phyloP scores from a whole-genome alignment of 2,329 filamentous ascomycete species.

The Intubia oerlemansii region DNA sequence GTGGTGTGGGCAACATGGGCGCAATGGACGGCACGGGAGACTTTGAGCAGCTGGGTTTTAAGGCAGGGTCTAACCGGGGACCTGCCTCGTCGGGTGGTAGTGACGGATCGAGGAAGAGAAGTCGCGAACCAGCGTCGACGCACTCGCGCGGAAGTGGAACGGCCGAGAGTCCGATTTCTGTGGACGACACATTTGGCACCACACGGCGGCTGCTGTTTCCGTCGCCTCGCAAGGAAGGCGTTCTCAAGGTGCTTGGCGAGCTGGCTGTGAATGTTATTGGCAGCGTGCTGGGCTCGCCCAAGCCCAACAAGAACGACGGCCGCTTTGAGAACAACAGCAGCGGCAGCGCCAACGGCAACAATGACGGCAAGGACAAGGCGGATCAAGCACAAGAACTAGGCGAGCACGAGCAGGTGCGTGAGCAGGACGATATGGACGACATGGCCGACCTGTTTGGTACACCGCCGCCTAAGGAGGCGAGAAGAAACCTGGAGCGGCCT shows the following conservation, averaged over 20 bases:
- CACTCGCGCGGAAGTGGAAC: conserved; percentile 34
- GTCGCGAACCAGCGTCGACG: conserved; percentile 21
- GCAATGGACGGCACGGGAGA: background rate
- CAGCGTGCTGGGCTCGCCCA: conserved; percentile 7
- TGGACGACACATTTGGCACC: conserved; percentile 27
- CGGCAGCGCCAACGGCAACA: conserved; percentile 19
- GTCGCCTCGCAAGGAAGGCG: conserved; percentile 46
- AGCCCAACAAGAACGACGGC: conserved; percentile 12
- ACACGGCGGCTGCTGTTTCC: conserved; percentile 59
- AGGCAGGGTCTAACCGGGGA: conserved; percentile 13
- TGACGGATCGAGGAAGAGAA: conserved; percentile 11
- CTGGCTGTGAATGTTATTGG: conserved; percentile 27
- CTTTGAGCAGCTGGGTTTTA: conserved; percentile 10
- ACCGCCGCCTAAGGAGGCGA: conserved; percentile 14
- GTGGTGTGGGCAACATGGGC: no score
- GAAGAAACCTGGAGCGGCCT: no score
- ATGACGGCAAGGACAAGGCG: conserved; percentile 23
- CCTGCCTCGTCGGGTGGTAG: conserved; percentile 9
- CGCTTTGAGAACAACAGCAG: background rate
- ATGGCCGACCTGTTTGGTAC: conserved; percentile 43
- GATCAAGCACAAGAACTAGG: no score
- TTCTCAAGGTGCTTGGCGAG: conserved; percentile 39
- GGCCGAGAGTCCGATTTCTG: conserved; percentile 31
- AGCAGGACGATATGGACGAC: conserved; percentile 13
- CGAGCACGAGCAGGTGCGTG: no score